phyloP scores from a whole-genome alignment of 768 basidiomycete genomes.

The Hygrocybe punicea region DNA sequence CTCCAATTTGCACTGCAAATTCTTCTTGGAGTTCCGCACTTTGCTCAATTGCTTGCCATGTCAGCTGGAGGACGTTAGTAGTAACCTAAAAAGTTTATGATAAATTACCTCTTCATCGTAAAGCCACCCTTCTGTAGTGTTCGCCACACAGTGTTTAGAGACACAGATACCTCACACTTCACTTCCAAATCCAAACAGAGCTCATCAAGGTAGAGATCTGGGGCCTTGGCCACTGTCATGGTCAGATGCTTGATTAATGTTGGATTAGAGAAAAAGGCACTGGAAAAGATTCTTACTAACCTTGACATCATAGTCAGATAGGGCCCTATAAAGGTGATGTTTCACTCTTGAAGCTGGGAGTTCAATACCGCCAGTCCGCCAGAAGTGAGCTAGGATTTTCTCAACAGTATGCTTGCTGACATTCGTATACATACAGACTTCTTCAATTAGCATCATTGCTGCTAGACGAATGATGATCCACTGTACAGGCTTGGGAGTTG shows the following conservation, averaged over 20 bases:
- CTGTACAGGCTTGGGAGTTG: too few relatives aligned
- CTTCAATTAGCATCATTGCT: neutral
- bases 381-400: neutral
- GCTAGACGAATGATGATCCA: too few relatives aligned
- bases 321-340: neutral
- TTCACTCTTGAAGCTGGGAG: neutral
- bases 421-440: conserved; percentile 1
- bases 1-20: conserved; percentile 11
- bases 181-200: conserved; percentile 21
- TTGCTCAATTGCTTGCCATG: conserved; percentile 17
- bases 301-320: conserved; percentile 1
- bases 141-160: too few relatives aligned
- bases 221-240: conserved; percentile 10
- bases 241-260: neutral
- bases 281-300: neutral
- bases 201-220: conserved; percentile 31
- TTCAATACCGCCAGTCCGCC: neutral
- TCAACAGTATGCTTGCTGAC: neutral
- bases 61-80: conserved; percentile 4
- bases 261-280: neutral
- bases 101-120: conserved; percentile 27
- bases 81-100: neutral
- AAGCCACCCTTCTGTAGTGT: too few relatives aligned
- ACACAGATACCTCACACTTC: conserved; percentile 15
- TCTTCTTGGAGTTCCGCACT: conserved; percentile 11